These are phyloP conservation scores for Komagataella mondaviorum DNA, from an alignment of 805 yeast species.

Conservation along the genomic window DNA sequence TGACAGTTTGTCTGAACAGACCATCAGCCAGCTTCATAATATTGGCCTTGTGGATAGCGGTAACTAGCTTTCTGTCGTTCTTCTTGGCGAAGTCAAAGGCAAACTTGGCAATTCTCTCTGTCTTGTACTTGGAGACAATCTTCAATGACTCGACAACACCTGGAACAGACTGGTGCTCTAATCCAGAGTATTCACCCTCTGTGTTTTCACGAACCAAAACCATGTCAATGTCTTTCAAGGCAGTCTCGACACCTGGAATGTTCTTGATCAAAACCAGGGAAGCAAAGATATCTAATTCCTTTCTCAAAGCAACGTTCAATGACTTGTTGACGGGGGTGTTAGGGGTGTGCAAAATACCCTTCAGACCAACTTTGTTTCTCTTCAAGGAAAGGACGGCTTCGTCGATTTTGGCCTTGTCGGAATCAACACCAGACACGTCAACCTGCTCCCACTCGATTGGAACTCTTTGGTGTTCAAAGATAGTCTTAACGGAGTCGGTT, in stretches of 20 bases:
- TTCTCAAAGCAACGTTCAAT: conserved; percentile 91
- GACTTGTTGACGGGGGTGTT: conserved; percentile 68
- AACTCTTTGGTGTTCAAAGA: conserved; percentile 74
- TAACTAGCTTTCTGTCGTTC: conserved; percentile 84
- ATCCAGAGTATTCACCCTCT: conserved; percentile 98
- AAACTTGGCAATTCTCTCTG: conserved; percentile 95
- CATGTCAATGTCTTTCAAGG: conserved; percentile 79
- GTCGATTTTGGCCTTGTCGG: conserved; percentile 37
- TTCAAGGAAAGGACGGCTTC: conserved; percentile 84
- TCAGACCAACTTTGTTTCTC: conserved; percentile 94
- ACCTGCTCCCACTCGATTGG: conserved; percentile 92
- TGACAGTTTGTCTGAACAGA: conserved; percentile 86
- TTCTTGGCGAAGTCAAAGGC: conserved; percentile 92
- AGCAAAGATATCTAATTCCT: conserved; percentile 91
- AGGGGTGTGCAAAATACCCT: conserved; percentile 92
- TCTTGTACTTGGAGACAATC: conserved; percentile 86
- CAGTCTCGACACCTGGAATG: conserved; percentile 87
- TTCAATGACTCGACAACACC: conserved; percentile 96
- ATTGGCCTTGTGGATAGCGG: conserved; percentile 98
- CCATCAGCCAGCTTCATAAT: conserved; percentile 99
- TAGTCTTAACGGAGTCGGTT: conserved; percentile 83
- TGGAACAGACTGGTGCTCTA: conserved; percentile 94
- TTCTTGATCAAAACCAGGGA: conserved; percentile 88
- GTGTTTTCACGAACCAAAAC: conserved; percentile 97
- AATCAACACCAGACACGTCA: conserved; percentile 47